Base-by-base conservation (phyloP, 768 basidiomycete genomes). In the Trametes meyenii region DNA sequence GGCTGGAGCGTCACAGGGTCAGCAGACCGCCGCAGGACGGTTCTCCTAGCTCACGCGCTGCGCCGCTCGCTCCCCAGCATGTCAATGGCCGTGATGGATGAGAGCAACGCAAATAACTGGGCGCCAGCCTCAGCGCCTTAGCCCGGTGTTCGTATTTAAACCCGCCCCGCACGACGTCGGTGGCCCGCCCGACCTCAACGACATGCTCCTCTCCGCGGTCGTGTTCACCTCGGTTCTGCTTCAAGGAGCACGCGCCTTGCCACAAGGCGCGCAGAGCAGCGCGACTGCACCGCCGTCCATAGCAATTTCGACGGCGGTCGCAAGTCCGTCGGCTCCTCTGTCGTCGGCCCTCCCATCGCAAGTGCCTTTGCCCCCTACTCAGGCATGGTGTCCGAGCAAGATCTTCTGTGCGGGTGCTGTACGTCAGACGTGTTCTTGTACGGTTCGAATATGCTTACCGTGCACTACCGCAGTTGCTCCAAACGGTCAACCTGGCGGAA, bases 371-470 rank as follows among this genome's bases (percentile, higher is more conserved):
- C 88, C 91, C 17, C 88, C 90, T 0, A 77, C 74, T 43, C 92
- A 94, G 74, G 73, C 79, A 45, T 94, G 92, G 92, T 94, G 92
- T 69, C 80, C 83, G 0, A 82, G 82, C 48, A 74, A 88, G 54
- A 92, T 94, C 55, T 94, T 92, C 75, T 94, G 92, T 70, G 81
- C 91, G 2, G 93, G 93, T 38, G 56, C 80, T 24, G 92, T 92
- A 69, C 61, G 87, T 79, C 8, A 8, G 8, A 1, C 40, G 24
- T 19, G 8, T 42, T 26, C 19, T 24, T n/a, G n/a, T n/a, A n/a
- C n/a, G n/a, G n/a, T 44, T n/a, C 43, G 26, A 12, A 14, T 55
- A 26, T 5, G 33, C n/a, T 46, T 46, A 2, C 36, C 49, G 10
- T 13, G 17, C 26, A 23, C 29, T 3, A 42, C 56, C 42, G 61